These are phyloP conservation scores for Entomortierella chlamydospora DNA, from an alignment of 192 early-diverging fungal species.

Conservation along the genomic window DNA sequence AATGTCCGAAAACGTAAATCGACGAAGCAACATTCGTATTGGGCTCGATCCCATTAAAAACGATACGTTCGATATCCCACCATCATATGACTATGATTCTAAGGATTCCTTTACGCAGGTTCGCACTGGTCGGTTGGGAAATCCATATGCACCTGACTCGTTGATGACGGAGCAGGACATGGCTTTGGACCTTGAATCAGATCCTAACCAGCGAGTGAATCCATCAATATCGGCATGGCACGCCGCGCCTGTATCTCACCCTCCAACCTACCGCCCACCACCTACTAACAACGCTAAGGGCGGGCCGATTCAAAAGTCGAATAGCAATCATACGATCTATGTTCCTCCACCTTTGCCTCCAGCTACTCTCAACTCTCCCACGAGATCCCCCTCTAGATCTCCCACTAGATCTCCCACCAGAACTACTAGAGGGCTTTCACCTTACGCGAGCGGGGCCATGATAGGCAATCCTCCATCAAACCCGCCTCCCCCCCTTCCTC, in stretches of 20 bases:
- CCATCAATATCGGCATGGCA: constrained; percentile 22
- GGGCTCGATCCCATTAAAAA: constrained; percentile 27
- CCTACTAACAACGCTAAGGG: neutral
- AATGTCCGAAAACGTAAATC: constrained; percentile 24
- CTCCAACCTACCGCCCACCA: neutral
- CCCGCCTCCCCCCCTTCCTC: constrained; percentile 6
- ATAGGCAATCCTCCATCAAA: constrained; percentile 17
- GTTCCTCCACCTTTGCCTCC: constrained; percentile 43
- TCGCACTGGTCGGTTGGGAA: neutral
- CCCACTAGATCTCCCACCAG: neutral
- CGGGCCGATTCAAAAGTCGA: constrained; percentile 13
- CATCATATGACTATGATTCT: constrained; percentile 3
- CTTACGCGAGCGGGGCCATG: constrained; percentile 46
- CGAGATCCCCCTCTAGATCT: no score
- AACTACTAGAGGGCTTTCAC: constrained; percentile 1
- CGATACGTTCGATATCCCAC: constrained; percentile 3
- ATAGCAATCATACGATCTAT: constrained; percentile 21
- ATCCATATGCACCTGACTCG: constrained; percentile 16
- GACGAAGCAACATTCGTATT: constrained; percentile 33
- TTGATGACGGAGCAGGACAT: constrained; percentile 46
- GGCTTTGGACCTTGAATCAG: constrained; percentile 17
- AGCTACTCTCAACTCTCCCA: constrained; percentile 5
- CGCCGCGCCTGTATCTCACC: neutral
- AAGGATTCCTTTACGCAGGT: neutral
- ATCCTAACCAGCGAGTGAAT: neutral